phyloP scores from a whole-genome alignment of 2,329 filamentous ascomycete species.

The Coccinonectria pachysandricola region DNA sequence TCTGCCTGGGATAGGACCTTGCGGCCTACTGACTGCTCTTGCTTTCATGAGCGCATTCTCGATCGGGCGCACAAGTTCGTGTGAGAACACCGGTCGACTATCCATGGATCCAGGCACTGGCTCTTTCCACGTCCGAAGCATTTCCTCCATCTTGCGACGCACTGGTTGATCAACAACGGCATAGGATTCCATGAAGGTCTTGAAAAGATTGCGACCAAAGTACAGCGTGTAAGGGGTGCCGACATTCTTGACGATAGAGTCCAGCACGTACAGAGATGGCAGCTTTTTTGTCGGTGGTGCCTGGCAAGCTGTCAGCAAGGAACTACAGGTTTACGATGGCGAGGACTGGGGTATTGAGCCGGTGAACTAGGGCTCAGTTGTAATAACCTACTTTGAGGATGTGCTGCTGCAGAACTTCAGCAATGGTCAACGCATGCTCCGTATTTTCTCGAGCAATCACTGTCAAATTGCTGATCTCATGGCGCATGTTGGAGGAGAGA shows the following conservation, averaged over 20 bases:
- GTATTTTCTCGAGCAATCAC: conserved; percentile 97
- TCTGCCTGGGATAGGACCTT: conserved; percentile 35
- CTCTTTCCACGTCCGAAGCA: conserved; percentile 97
- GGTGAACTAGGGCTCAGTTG: not conserved
- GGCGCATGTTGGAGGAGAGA: conserved; percentile 79
- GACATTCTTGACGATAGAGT: conserved; percentile 98
- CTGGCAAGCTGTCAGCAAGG: conserved; percentile 49
- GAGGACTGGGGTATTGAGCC: too few relatives aligned
- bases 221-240: conserved; percentile 96
- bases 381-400: conserved; percentile 76
- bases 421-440: conserved; percentile 88
- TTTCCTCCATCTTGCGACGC: conserved; percentile 87
- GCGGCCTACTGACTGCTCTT: conserved; percentile 47
- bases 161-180: conserved; percentile 75
- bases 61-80: conserved; percentile 79
- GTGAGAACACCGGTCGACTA: conserved; percentile 81
- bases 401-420: conserved; percentile 80
- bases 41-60: conserved; percentile 91
- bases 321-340: too few relatives aligned
- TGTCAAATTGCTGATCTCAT: conserved; percentile 94
- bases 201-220: conserved; percentile 81
- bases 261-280: conserved; percentile 92
- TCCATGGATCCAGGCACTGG: conserved; percentile 90
- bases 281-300: conserved; percentile 81
- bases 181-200: conserved; percentile 95